Evolutionary conservation across 805 yeast species (phyloP).

Genomic region (Saccharomycopsis selenospora): DNA sequence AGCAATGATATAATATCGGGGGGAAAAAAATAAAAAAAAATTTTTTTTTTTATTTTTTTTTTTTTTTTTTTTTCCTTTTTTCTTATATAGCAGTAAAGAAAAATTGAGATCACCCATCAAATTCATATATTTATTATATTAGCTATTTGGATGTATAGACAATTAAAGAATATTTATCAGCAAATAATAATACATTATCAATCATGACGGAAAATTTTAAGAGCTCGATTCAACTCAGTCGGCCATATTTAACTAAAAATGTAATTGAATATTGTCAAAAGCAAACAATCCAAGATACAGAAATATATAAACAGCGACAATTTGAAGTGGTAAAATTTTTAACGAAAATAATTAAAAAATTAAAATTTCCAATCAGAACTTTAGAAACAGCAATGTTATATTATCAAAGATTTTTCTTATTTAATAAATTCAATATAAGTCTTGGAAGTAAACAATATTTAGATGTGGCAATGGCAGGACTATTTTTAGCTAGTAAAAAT

Average conservation of each 20-base stretch:
- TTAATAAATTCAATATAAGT: slow-evolving; percentile 50
- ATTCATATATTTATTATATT: too few species aligned
- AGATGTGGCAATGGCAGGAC: slow-evolving; percentile 61
- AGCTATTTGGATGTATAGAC: too few species aligned
- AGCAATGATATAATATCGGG: too few species aligned
- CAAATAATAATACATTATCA: too few species aligned
- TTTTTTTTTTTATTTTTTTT: too few species aligned
- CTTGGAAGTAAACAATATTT: slow-evolving; percentile 32
- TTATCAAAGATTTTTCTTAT: slow-evolving; percentile 63
- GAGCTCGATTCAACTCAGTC: slow-evolving; percentile 36
- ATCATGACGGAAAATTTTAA: slow-evolving; percentile 1
- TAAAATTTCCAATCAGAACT: slow-evolving; percentile 65
- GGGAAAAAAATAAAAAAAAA: too few species aligned
- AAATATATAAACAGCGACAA: slow-evolving; percentile 45
- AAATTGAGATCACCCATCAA: too few species aligned
- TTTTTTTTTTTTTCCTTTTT: too few species aligned
- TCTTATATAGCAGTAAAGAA: too few species aligned
- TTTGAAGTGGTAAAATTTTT: slow-evolving; percentile 48
- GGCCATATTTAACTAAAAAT: slow-evolving; percentile 53
- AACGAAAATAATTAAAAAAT: slow-evolving; percentile 41
- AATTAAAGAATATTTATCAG: too few species aligned
- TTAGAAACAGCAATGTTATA: slow-evolving; percentile 64
- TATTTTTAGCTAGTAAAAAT: slow-evolving; percentile 66
- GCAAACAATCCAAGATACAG: slow-evolving; percentile 43
- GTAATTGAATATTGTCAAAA: slow-evolving; percentile 47